Conservation (phyloP, 1,284 basidiomycete genomes). For the Ceratobasidium papillatum region DNA sequence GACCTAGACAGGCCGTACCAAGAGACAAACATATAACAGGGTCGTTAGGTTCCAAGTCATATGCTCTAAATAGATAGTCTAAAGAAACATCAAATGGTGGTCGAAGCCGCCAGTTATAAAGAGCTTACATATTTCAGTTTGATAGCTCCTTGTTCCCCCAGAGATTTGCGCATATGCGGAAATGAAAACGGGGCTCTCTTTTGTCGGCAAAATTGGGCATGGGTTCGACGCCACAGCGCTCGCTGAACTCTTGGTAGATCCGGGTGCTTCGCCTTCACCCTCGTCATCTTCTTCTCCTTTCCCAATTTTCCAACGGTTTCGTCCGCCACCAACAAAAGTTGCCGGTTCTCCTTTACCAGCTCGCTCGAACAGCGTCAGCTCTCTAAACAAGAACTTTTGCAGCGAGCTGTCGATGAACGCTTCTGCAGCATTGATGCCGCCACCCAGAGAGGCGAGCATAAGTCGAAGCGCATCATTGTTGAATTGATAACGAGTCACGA, state of each 20-base stretch:
- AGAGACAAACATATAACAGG: constrained; percentile 85
- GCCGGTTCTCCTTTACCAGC: constrained; percentile 46
- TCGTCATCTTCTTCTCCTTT: constrained; percentile 43
- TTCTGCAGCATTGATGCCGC: constrained; percentile 71
- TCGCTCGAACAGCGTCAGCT: constrained; percentile 51
- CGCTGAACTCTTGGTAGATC: constrained; percentile 45
- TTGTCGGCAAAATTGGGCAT: constrained; percentile 63
- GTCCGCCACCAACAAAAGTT: constrained; percentile 35
- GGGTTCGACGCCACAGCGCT: constrained; percentile 44
- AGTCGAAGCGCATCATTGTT: constrained; percentile 84
- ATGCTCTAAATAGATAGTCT: constrained; percentile 91
- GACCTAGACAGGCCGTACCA: constrained; percentile 83
- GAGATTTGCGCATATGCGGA: constrained; percentile 90
- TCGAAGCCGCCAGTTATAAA: constrained; percentile 14
- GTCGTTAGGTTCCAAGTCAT: constrained; percentile 83
- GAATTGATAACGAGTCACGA: constrained; percentile 75
- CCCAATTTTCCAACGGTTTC: constrained; percentile 43
- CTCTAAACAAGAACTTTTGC: constrained; percentile 70
- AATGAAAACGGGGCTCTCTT: constrained; percentile 76
- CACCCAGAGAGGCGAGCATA: constrained; percentile 72
- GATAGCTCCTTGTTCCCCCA: constrained; percentile 84
- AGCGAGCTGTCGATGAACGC: constrained; percentile 78
- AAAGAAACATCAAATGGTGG: constrained; percentile 13
- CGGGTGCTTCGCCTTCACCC: constrained; percentile 44
- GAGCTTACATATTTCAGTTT: constrained; percentile 86